phyloP scores from a whole-genome alignment of 768 basidiomycete genomes.

The Boletus tomentosulus region DNA sequence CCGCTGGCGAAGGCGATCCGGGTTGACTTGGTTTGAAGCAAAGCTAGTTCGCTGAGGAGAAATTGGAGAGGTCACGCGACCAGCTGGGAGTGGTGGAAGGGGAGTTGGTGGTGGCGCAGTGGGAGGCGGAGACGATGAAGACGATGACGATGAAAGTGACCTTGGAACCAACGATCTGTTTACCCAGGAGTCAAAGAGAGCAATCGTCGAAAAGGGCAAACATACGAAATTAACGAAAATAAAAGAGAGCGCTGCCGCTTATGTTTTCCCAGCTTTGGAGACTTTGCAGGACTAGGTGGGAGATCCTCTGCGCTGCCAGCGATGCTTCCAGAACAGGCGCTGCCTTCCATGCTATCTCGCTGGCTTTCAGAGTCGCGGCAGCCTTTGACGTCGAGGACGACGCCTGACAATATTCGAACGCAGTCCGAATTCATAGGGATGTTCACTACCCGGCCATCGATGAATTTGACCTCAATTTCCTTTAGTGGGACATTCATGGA shows the following conservation, averaged over 20 bases:
- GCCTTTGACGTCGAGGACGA: slow-evolving; percentile 50
- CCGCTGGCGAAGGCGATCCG: slow-evolving; percentile 49
- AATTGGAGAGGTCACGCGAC: slow-evolving; percentile 26
- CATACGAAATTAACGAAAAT: slow-evolving; percentile 62
- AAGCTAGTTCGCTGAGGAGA: slow-evolving; percentile 15
- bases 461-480: slow-evolving; percentile 49
- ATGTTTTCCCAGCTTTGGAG: slow-evolving; percentile 44
- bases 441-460: slow-evolving; percentile 50
- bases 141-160: slow-evolving; percentile 24
- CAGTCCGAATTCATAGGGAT: slow-evolving; percentile 45
- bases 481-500: slow-evolving; percentile 51
- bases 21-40: slow-evolving; percentile 12
- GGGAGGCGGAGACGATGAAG: slow-evolving; percentile 19
- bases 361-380: slow-evolving; percentile 36
- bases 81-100: slow-evolving; percentile 29
- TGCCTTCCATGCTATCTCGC: slow-evolving; percentile 30
- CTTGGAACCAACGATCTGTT: slow-evolving; percentile 31
- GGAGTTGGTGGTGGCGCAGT: slow-evolving; percentile 26
- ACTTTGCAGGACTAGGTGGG: slow-evolving; percentile 18
- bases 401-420: slow-evolving; percentile 43
- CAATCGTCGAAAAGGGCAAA: not conserved
- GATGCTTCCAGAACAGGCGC: slow-evolving; percentile 19
- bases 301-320: slow-evolving; percentile 16
- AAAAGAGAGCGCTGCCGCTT: slow-evolving; percentile 70
- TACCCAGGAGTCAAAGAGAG: not conserved